phyloP scores from a whole-genome alignment of 768 basidiomycete species.

The Leccinum subtestaceum region DNA sequence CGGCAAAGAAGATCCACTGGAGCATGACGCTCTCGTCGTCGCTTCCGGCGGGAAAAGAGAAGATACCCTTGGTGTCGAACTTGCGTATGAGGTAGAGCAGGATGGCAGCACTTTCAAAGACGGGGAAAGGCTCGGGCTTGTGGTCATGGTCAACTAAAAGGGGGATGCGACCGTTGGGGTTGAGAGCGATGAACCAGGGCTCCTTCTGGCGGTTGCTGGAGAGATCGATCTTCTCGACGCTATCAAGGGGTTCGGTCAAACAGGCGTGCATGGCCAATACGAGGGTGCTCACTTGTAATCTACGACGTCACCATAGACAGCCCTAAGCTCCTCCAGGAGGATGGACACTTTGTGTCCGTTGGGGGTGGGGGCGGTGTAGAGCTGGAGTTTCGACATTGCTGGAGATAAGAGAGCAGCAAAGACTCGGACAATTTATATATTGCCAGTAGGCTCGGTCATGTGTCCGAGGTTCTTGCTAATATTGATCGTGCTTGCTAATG shows the following conservation, averaged over 20 bases:
- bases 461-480: conserved; percentile 21
- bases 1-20: conserved; percentile 88
- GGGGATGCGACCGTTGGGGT: conserved; percentile 75
- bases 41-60: conserved; percentile 59
- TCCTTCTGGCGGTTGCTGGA: conserved; percentile 74
- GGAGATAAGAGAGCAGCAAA: neutral
- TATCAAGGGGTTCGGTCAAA: conserved; percentile 22
- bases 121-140: conserved; percentile 49
- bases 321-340: conserved; percentile 62
- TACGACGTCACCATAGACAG: conserved; percentile 41
- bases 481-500: neutral
- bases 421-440: conserved; percentile 11
- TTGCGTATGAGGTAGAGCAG: conserved; percentile 78
- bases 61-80: conserved; percentile 74
- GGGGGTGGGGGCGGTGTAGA: conserved; percentile 49
- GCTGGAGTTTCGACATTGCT: conserved; percentile 27
- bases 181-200: conserved; percentile 72
- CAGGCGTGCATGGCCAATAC: neutral
- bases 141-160: conserved; percentile 59
- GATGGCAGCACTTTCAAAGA: conserved; percentile 82
- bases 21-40: conserved; percentile 68
- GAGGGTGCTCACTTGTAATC: conserved; percentile 47
- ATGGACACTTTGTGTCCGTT: conserved; percentile 54
- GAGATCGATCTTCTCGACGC: conserved; percentile 54
- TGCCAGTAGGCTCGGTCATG: conserved; percentile 9